Evolutionary conservation across 805 yeast genomes (phyloP).

Genomic region (Yarrowia hollandica): DNA sequence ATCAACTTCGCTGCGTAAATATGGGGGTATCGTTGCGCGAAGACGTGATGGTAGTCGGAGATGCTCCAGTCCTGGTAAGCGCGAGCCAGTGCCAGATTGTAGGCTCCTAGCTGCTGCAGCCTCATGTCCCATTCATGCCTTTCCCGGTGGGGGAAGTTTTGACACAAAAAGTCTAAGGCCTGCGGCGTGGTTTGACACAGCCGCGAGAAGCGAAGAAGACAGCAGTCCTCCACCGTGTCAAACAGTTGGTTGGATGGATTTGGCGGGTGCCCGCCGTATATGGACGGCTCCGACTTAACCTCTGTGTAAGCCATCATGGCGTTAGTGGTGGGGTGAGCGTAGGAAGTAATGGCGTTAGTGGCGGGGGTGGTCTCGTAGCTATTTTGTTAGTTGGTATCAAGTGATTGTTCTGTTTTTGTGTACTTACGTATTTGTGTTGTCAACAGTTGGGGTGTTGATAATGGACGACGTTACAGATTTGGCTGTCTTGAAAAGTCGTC

Average conservation of each 20-base stretch:
- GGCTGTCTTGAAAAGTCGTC: too few relatives aligned
- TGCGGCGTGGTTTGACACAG: conserved; percentile 15
- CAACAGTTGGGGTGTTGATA: too few relatives aligned
- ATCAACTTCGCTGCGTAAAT: conserved; percentile 4
- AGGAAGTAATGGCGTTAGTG: not conserved
- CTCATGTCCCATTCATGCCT: conserved; percentile 20
- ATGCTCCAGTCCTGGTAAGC: conserved; percentile 23
- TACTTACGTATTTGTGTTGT: too few relatives aligned
- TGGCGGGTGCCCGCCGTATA: conserved; percentile 1
- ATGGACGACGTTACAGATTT: too few relatives aligned
- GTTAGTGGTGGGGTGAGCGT: too few relatives aligned
- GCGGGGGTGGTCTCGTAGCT: not conserved
- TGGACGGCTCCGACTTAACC: conserved; percentile 9
- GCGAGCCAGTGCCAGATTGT: not conserved
- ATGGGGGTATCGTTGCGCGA: conserved; percentile 16
- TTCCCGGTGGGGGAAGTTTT: conserved; percentile 23
- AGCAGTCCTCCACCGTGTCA: conserved; percentile 17
- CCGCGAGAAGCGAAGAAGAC: conserved; percentile 7
- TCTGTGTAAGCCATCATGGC: conserved; percentile 22
- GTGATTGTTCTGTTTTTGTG: too few relatives aligned
- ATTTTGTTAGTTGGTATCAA: too few relatives aligned
- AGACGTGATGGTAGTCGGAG: conserved; percentile 11
- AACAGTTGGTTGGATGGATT: not conserved
- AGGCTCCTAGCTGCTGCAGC: conserved; percentile 13
- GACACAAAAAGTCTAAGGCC: conserved; percentile 1